Percentiles rank a stretch among this genome's conserved stretches.
These are phyloP conservation scores for Picochlorum sp. DNA, from an alignment of 139 green algal genomes.

Conservation along the genomic window DNA sequence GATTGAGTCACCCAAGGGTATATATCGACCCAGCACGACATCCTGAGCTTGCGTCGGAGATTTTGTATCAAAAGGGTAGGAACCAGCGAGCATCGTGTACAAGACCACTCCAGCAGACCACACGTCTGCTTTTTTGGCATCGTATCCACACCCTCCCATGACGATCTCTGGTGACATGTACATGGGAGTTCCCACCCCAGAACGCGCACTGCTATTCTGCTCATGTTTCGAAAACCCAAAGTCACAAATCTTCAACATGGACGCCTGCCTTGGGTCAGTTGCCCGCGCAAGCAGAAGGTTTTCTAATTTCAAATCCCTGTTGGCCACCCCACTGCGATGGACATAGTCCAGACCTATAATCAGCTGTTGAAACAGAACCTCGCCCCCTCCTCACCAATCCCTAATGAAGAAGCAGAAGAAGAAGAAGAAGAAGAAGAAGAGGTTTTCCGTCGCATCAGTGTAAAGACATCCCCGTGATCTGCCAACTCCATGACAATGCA, in stretches of 20 bases:
- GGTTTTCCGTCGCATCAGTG: too few relatives aligned
- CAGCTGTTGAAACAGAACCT: conserved; percentile 58
- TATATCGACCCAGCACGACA: conserved; percentile 18
- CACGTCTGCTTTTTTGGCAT: conserved; percentile 60
- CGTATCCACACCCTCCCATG: conserved; percentile 32
- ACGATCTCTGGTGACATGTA: conserved; percentile 78
- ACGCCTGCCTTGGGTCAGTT: conserved; percentile 8
- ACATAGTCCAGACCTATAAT: conserved; percentile 49
- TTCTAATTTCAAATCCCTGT: conserved; percentile 56
- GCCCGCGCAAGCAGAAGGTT: conserved; percentile 49
- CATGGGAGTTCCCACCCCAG: conserved; percentile 49
- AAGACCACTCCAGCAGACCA: conserved; percentile 73
- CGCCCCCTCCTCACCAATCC: conserved; percentile 31
- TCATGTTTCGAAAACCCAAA: conserved; percentile 66
- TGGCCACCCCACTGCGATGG: conserved; percentile 44
- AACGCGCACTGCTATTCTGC: conserved; percentile 39
- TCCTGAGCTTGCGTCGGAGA: conserved; percentile 19
- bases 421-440: background rate
- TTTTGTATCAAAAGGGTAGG: conserved; percentile 77
- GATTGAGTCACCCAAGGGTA: background rate
- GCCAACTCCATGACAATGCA: conserved; percentile 57
- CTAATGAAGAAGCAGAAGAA: conserved; percentile 15
- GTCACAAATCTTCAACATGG: conserved; percentile 57
- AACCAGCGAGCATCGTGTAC: conserved; percentile 62
- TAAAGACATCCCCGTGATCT: conserved; percentile 54